Evolutionary conservation across 129 eudicot species (phyloP).

Genomic region (Oenanthe sinensis): DNA sequence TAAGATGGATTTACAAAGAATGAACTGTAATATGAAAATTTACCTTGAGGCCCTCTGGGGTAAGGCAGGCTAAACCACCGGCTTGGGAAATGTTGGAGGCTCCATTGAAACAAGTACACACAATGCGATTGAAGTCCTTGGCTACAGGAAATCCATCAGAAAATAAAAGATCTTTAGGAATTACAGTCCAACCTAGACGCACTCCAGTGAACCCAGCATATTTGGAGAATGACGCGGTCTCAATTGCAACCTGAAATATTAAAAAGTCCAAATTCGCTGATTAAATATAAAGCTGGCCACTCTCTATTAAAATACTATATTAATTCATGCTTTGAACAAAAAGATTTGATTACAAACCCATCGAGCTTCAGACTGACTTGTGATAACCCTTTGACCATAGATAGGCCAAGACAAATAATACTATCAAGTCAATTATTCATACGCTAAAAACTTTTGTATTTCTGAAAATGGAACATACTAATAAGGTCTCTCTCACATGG

Average conservation of each 20-base stretch:
- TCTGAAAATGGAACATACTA: not conserved
- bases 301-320: not conserved
- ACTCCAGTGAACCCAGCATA: constrained; percentile 97
- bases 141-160: constrained; percentile 92
- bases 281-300: not conserved
- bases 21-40: constrained; percentile 4
- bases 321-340: not conserved
- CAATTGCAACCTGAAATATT: constrained; percentile 76
- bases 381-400: not conserved
- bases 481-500: not conserved
- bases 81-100: constrained; percentile 96
- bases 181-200: constrained; percentile 96
- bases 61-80: constrained; percentile 87
- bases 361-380: not conserved
- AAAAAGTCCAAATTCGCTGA: not conserved
- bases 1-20: not conserved
- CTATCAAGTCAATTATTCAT: not conserved
- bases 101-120: constrained; percentile 93
- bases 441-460: not conserved
- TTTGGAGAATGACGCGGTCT: constrained; percentile 84
- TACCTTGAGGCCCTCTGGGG: constrained; percentile 81
- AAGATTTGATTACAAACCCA: not conserved
- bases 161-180: constrained; percentile 73
- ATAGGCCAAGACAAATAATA: not conserved
- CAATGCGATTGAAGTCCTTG: constrained; percentile 86